Base-by-base conservation (phyloP, 805 yeast genomes). In the Saccharomycopsis capsularis region DNA sequence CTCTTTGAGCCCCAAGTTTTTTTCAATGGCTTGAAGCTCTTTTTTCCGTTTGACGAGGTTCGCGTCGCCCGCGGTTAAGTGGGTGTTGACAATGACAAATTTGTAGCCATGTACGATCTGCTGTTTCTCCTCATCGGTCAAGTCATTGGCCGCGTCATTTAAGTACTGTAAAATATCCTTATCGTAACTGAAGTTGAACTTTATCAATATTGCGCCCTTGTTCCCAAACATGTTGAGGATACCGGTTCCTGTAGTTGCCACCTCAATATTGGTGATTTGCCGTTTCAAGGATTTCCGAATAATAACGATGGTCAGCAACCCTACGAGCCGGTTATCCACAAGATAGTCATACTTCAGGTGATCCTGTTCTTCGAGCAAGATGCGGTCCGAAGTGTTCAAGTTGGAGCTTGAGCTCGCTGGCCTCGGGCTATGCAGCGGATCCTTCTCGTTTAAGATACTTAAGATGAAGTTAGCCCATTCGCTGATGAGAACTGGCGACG, bases 211-310 rank as follows among this genome's bases (percentile, higher is more conserved):
- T 3, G 81, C 79, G 2, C 85, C 85, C 56, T 79, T 79, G 61
- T 79, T 79, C 16, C 82, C 83, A 76, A 81, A 79, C 22, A 70
- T 56, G 23, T 78, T 72, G 44, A 79, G 58, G 36, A 78, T 68
- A 0, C 84, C 84, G 0, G 83, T 71, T 0, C 84, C 82, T 4
- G 79, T 65, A 0, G 79, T 68, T 2, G 67, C 62, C 3, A 67
- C 64, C 18, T 61, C 60, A 4, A 76, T 47, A 18, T 64, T 55
- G 1, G 69, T 61, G n/a, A 78, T 62, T 52, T 75, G 73, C 1
- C 60, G 53, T 3, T 56, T 59, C 2, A 74, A 43, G 3, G 61
- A 58, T 2, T 57, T 51, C 16, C 60, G 59, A 2, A 69, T 66
- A n/a, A 76, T 58, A 11, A 77, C 58, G 6, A 78, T 63, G 2